These are phyloP conservation scores for Fusarium algeriense DNA, from an alignment of 2,329 filamentous ascomycete species.

Conservation along the genomic window DNA sequence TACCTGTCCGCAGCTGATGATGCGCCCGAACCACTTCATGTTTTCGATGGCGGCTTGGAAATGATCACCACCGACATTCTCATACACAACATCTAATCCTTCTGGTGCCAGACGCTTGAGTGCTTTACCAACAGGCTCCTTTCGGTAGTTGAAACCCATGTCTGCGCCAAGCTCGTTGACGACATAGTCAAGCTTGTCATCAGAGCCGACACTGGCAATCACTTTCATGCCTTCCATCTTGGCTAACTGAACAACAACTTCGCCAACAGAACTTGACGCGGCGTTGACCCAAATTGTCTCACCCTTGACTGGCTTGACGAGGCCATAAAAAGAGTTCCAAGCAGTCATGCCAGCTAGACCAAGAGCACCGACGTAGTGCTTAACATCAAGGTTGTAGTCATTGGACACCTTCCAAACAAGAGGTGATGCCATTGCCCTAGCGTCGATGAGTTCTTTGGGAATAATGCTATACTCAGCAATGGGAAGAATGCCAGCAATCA, in stretches of 20 bases:
- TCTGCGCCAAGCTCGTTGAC: neutral
- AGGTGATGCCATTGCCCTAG: neutral
- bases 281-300: neutral
- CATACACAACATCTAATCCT: neutral
- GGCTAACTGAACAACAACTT: neutral
- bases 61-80: neutral
- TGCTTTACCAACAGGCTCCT: neutral
- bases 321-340: neutral
- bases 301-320: neutral
- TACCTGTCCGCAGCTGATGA: neutral
- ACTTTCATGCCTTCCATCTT: neutral
- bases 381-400: neutral
- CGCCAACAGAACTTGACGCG: neutral
- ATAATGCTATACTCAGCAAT: neutral
- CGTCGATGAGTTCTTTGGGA: neutral
- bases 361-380: neutral
- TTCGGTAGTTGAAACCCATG: neutral
- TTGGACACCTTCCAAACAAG: neutral
- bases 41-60: conserved; percentile 1
- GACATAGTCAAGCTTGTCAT: neutral
- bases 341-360: neutral
- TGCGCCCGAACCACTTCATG: neutral
- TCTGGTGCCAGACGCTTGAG: neutral
- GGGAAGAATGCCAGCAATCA: neutral
- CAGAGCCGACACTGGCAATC: neutral